A percentile compares a stretch with the other conserved stretches of the same genome.
Evolutionary conservation across 2,329 filamentous ascomycete genomes (phyloP).

Genomic region (Microsporum audouinii): DNA sequence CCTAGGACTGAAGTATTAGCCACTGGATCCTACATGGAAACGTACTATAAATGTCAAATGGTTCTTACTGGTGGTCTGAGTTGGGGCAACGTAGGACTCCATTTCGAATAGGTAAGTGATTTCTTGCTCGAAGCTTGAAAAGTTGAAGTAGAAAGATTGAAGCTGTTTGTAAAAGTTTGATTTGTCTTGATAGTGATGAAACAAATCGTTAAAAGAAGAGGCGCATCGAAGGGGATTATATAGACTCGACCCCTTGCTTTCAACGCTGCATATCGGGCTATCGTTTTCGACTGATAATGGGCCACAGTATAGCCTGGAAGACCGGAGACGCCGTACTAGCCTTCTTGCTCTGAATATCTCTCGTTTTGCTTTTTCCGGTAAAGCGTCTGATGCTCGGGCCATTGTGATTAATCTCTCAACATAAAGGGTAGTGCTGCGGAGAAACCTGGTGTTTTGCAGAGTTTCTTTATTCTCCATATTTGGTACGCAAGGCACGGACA

Average conservation of each 20-base stretch:
- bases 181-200: neutral
- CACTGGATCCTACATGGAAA: neutral
- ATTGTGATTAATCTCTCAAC: neutral
- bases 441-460: neutral
- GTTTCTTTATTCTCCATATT: slow-evolving; percentile 1
- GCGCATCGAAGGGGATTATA: neutral
- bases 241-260: neutral
- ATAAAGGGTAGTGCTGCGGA: neutral
- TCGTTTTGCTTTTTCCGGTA: neutral
- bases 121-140: neutral
- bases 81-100: slow-evolving; percentile 10
- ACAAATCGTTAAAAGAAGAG: neutral
- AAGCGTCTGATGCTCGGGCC: neutral
- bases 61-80: slow-evolving; percentile 11
- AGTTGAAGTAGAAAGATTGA: slow-evolving; percentile 5
- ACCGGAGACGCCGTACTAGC: neutral
- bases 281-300: neutral
- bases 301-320: neutral
- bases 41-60: neutral
- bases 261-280: neutral
- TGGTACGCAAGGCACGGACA: neutral
- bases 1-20: slow-evolving; percentile 6
- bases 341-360: neutral
- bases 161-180: neutral
- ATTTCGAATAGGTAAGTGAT: slow-evolving; percentile 6